Percentiles rank a stretch among this genome's conserved stretches.
Conservation (phyloP, 257 asterid genomes). For the Fraxinus anomala region DNA sequence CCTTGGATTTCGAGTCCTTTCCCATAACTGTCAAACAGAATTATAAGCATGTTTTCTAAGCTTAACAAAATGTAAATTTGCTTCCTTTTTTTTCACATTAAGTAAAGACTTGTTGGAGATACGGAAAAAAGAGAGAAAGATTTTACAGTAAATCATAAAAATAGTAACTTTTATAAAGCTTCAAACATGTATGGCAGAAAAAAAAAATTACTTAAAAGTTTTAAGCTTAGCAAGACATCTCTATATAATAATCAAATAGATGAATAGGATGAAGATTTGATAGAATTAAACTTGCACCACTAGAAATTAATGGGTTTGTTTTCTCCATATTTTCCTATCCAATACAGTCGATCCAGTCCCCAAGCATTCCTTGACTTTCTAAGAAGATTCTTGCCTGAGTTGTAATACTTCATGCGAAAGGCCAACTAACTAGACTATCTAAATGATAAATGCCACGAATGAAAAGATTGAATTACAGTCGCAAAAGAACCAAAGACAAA, state of each 20-base stretch:
- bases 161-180: neutral
- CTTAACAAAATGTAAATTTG: neutral
- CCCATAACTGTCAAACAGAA: slow-evolving; percentile 55
- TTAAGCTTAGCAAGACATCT: slow-evolving; percentile 16
- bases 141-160: neutral
- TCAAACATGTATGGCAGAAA: neutral
- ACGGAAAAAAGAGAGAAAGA: neutral
- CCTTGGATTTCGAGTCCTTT: slow-evolving; percentile 66
- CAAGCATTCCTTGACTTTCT: neutral
- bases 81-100: neutral
- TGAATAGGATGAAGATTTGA: neutral
- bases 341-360: neutral
- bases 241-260: neutral
- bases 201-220: neutral
- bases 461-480: neutral
- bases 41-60: neutral
- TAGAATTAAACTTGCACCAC: neutral
- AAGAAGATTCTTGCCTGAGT: too few species aligned
- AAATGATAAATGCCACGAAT: neutral
- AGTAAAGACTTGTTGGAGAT: neutral
- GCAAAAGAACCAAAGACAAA: neutral
- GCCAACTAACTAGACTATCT: neutral
- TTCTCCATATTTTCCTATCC: neutral
- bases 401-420: too few species aligned
- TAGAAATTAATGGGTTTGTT: neutral